Conservation (phyloP, 345 rosid species). For the Mallotus nudiflorus region DNA sequence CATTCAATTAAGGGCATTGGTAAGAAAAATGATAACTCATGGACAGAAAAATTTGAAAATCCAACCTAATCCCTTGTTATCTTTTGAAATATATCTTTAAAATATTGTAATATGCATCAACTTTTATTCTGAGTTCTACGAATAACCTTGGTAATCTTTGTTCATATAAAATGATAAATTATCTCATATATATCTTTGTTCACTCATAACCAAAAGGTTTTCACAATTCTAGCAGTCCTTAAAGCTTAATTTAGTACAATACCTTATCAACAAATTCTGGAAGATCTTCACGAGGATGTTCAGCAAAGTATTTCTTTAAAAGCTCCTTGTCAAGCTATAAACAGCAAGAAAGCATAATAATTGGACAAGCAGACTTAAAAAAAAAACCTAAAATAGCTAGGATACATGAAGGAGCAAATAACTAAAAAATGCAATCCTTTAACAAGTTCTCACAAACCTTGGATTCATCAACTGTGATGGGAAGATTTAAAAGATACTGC, state of each 20-base stretch:
- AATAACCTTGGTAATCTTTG: neutral
- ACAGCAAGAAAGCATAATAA: constrained; percentile 23
- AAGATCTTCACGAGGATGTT: constrained; percentile 72
- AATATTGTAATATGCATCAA: too few species aligned
- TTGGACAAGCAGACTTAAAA: neutral
- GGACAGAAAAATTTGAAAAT: neutral
- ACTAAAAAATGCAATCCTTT: constrained; percentile 3
- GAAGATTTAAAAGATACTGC: constrained; percentile 90
- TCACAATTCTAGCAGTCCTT: neutral
- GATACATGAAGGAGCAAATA: neutral
- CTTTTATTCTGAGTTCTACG: too few species aligned
- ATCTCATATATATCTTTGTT: neutral
- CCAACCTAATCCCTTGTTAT: neutral
- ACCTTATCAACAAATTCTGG: constrained; percentile 94
- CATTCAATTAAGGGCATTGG: neutral
- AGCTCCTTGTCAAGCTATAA: constrained; percentile 84
- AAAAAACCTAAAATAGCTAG: neutral
- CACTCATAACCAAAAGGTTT: too few species aligned
- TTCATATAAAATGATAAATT: neutral
- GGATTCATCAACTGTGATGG: constrained; percentile 82
- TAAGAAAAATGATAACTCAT: neutral
- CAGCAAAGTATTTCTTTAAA: constrained; percentile 68
- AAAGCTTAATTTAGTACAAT: constrained; percentile 23
- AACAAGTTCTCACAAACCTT: constrained; percentile 50
- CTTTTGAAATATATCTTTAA: neutral